A percentile compares a stretch with the other conserved stretches of the same genome.
Evolutionary conservation across 495 filamentous ascomycete species (phyloP).

Genomic region (Aspergillus homomorphus): DNA sequence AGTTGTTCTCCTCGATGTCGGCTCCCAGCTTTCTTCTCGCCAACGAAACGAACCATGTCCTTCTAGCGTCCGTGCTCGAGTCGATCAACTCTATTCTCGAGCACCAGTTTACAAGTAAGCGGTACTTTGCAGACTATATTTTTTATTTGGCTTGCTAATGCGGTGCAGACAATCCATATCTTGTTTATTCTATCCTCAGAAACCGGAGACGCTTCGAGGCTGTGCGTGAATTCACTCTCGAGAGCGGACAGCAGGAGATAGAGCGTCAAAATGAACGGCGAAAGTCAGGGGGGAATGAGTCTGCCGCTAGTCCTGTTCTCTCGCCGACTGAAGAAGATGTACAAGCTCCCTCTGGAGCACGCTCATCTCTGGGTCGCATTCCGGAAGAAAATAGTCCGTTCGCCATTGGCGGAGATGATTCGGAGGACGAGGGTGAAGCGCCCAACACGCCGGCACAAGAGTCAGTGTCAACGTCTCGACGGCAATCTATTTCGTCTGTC

Average conservation of each 20-base stretch:
- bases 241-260: conserved; percentile 90
- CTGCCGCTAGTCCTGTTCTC: conserved; percentile 32
- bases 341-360: conserved; percentile 60
- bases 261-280: conserved; percentile 70
- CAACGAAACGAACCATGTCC: conserved; percentile 86
- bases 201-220: conserved; percentile 84
- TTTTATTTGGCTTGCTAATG: conserved; percentile 13
- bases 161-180: conserved; percentile 70
- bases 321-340: conserved; percentile 69
- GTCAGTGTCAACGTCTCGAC: conserved; percentile 65
- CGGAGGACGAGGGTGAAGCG: conserved; percentile 66
- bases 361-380: conserved; percentile 68
- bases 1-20: conserved; percentile 92
- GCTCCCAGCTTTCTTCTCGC: conserved; percentile 91
- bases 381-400: conserved; percentile 79
- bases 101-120: conserved; percentile 83
- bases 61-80: conserved; percentile 80
- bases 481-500: conserved; percentile 68
- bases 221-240: conserved; percentile 87
- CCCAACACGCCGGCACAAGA: conserved; percentile 67
- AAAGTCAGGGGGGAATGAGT: conserved; percentile 59
- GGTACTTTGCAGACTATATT: conserved; percentile 13
- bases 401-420: conserved; percentile 86
- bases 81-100: conserved; percentile 91
- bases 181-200: conserved; percentile 77